Evolutionary conservation across 2,329 filamentous ascomycete genomes (phyloP).

Genomic region (Xylaria sp.): DNA sequence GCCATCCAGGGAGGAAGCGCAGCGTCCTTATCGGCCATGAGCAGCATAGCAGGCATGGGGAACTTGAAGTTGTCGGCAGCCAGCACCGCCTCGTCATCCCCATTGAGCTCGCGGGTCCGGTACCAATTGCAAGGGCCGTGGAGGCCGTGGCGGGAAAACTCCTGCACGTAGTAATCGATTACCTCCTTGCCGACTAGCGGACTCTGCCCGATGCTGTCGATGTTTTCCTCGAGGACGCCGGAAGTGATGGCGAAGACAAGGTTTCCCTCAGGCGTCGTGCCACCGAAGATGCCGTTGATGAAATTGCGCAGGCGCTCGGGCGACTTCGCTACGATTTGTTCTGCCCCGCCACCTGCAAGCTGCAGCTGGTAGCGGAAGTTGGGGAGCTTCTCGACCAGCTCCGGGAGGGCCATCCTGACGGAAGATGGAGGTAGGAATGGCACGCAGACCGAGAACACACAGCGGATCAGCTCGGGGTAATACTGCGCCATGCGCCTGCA

Average conservation of each 20-base stretch:
- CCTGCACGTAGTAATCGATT: conserved; percentile 75
- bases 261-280: conserved; percentile 60
- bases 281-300: conserved; percentile 74
- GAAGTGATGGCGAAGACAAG: conserved; percentile 61
- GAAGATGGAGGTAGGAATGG: conserved; percentile 66
- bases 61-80: conserved; percentile 66
- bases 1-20: conserved; percentile 77
- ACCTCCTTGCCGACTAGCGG: conserved; percentile 70
- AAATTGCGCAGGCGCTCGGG: conserved; percentile 69
- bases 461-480: conserved; percentile 73
- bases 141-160: conserved; percentile 75
- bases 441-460: conserved; percentile 81
- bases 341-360: conserved; percentile 70
- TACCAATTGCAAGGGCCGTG: conserved; percentile 91
- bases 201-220: conserved; percentile 62
- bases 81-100: conserved; percentile 71
- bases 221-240: conserved; percentile 68
- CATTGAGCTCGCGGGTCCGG: conserved; percentile 73
- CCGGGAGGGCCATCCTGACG: conserved; percentile 61
- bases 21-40: conserved; percentile 72
- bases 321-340: conserved; percentile 60
- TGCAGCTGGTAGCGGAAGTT: conserved; percentile 88
- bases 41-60: conserved; percentile 72
- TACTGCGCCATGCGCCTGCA: conserved; percentile 68
- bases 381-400: conserved; percentile 63